phyloP scores from a whole-genome alignment of 345 rosid genomes.

The Aurinia saxatilis region DNA sequence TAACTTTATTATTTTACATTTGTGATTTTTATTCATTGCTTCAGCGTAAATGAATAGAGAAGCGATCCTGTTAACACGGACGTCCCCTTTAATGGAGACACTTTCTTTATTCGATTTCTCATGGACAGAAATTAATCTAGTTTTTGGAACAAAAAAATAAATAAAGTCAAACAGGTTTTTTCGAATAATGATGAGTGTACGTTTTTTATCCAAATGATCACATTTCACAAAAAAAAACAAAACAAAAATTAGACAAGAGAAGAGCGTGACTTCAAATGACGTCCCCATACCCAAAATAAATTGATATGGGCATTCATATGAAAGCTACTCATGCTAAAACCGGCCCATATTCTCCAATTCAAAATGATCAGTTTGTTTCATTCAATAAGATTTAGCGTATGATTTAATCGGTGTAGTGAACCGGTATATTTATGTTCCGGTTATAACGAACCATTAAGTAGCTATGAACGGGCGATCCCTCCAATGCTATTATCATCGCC shows the following conservation, averaged over 20 bases:
- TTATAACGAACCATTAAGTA: background rate
- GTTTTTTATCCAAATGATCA: background rate
- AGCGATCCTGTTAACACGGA: conserved; percentile 6
- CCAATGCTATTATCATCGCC: conserved; percentile 26
- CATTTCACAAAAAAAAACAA: too few relatives aligned
- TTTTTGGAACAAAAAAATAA: too few relatives aligned
- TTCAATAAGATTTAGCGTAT: too few relatives aligned
- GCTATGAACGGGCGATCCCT: conserved; percentile 19
- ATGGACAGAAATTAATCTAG: background rate
- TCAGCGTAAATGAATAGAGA: conserved; percentile 5
- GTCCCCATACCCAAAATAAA: too few relatives aligned
- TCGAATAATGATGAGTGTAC: background rate
- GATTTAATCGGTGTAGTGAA: background rate
- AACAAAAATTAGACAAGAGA: too few relatives aligned
- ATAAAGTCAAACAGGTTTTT: background rate
- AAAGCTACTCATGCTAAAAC: background rate
- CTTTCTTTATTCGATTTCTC: background rate
- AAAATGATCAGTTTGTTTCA: background rate
- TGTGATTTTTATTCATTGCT: conserved; percentile 6
- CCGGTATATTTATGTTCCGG: conserved; percentile 4
- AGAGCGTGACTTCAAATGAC: too few relatives aligned
- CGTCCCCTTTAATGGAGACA: background rate
- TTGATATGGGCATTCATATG: background rate
- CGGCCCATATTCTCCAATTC: background rate
- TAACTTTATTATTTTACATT: background rate